Evolutionary conservation across 163 green algal species (phyloP).

Genomic region (Prototheca cutis): DNA sequence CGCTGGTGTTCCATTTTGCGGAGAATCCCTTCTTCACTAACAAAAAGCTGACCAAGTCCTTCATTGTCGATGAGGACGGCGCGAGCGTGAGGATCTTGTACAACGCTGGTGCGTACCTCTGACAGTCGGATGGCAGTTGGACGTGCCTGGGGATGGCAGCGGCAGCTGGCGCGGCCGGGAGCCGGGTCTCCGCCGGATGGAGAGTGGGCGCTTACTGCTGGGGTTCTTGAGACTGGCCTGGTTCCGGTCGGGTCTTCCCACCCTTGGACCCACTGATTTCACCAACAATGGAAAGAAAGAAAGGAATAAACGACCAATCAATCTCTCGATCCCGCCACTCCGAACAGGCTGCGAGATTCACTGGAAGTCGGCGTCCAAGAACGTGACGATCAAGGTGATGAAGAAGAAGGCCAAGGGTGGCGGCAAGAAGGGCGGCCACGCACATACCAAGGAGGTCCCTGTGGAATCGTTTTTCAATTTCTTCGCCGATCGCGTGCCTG

Average conservation of each 20-base stretch:
- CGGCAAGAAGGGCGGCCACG: conserved; percentile 23
- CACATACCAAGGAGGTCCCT: conserved; percentile 40
- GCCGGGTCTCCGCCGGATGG: too few species aligned
- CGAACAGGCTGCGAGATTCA: conserved; percentile 52
- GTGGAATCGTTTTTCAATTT: conserved; percentile 84
- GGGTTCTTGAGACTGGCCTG: too few species aligned
- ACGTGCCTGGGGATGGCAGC: too few species aligned
- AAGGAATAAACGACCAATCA: too few species aligned
- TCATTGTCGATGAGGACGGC: conserved; percentile 60
- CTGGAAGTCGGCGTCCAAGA: conserved; percentile 66
- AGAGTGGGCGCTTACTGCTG: too few species aligned
- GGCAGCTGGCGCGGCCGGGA: too few species aligned
- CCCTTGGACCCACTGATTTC: too few species aligned
- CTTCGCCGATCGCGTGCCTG: conserved; percentile 62
- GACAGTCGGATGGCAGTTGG: too few species aligned
- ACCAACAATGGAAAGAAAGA: too few species aligned
- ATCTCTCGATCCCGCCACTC: not conserved
- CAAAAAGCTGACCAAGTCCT: conserved; percentile 51
- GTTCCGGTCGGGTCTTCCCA: too few species aligned
- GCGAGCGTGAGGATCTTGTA: conserved; percentile 54
- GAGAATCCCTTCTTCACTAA: conserved; percentile 73
- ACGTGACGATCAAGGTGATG: conserved; percentile 65
- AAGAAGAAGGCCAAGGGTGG: conserved; percentile 71
- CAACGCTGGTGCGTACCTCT: conserved; percentile 15
- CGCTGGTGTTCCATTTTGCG: conserved; percentile 62